Evolutionary conservation across 768 basidiomycete genomes (phyloP).

Genomic region (Cystofilobasidium bisporidii): DNA sequence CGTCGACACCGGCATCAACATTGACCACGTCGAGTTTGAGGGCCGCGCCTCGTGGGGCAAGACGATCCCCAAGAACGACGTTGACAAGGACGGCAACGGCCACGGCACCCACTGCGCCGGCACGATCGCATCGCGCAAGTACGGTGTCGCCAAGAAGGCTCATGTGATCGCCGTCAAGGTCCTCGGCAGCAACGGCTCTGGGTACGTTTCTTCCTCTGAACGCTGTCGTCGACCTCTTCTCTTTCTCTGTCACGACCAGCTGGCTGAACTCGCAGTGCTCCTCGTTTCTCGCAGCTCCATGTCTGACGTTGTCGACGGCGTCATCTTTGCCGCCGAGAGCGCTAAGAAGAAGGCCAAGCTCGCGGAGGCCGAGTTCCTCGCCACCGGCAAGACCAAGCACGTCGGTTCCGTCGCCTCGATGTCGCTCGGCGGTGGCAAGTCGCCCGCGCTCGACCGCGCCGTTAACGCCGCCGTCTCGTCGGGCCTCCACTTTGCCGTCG

Average conservation of each 20-base stretch:
- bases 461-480: slow-evolving; percentile 72
- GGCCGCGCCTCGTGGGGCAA: slow-evolving; percentile 78
- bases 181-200: slow-evolving; percentile 86
- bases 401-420: slow-evolving; percentile 89
- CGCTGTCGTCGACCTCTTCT: slow-evolving; percentile 31
- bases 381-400: slow-evolving; percentile 69
- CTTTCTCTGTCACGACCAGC: neutral
- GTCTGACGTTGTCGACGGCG: slow-evolving; percentile 75
- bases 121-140: slow-evolving; percentile 85
- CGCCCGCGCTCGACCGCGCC: slow-evolving; percentile 65
- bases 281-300: slow-evolving; percentile 43
- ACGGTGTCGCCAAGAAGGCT: slow-evolving; percentile 92
- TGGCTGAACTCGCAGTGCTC: neutral
- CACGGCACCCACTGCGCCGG: slow-evolving; percentile 89
- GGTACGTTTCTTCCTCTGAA: slow-evolving; percentile 38
- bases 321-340: slow-evolving; percentile 53
- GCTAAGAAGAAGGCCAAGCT: slow-evolving; percentile 49
- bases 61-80: slow-evolving; percentile 71
- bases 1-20: slow-evolving; percentile 75
- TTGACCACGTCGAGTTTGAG: slow-evolving; percentile 72
- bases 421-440: slow-evolving; percentile 94
- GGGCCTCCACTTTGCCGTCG: slow-evolving; percentile 83
- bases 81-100: slow-evolving; percentile 85
- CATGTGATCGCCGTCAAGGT: slow-evolving; percentile 46
- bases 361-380: slow-evolving; percentile 56